Percentiles rank a stretch among this genome's conserved stretches.
phyloP scores from a whole-genome alignment of 306 rosid genomes.

The Trichosanthes truncata region DNA sequence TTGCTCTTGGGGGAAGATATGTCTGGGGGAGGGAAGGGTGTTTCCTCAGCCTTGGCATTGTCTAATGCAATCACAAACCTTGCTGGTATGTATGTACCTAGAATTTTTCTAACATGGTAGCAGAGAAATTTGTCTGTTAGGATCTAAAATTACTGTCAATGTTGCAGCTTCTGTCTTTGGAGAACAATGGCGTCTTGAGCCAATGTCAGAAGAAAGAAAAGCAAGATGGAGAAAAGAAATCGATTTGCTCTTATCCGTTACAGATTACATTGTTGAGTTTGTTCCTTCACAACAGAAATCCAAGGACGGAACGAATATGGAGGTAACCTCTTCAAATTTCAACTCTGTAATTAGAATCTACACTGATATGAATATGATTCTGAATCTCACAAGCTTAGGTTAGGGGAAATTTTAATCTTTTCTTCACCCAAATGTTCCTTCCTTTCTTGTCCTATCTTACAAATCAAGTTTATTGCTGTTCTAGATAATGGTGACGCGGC shows the following conservation, averaged over 20 bases:
- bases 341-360: background rate
- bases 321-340: conserved; percentile 36
- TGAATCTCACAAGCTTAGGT: background rate
- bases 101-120: background rate
- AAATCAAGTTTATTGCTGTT: conserved; percentile 8
- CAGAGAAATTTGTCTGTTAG: background rate
- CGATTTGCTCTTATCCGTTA: conserved; percentile 77
- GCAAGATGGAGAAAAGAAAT: conserved; percentile 82
- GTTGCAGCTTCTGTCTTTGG: conserved; percentile 87
- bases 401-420: background rate
- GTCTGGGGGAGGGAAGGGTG: conserved; percentile 99
- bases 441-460: conserved; percentile 2
- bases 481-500: conserved; percentile 90
- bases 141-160: background rate
- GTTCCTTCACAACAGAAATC: conserved; percentile 76
- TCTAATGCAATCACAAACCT: conserved; percentile 95
- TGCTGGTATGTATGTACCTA: conserved; percentile 58
- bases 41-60: conserved; percentile 91
- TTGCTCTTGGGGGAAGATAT: conserved; percentile 90
- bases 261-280: conserved; percentile 80
- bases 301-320: conserved; percentile 79
- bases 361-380: background rate
- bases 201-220: conserved; percentile 70
- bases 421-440: background rate
- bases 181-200: conserved; percentile 78